phyloP scores from a whole-genome alignment of 345 rosid species.

The Eutrema heterophyllum region DNA sequence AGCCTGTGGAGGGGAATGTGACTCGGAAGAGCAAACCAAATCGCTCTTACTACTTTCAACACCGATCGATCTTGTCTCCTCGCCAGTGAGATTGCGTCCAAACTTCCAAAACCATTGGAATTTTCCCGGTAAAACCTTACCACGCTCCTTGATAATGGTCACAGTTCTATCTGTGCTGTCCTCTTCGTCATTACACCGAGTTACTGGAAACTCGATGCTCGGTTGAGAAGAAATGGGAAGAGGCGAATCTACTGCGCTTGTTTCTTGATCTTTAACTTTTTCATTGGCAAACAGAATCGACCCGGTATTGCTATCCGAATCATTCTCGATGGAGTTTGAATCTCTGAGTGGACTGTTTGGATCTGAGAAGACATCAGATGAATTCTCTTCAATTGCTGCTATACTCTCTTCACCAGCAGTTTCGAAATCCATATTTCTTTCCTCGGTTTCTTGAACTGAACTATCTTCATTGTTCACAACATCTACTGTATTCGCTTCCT shows the following conservation, averaged over 20 bases:
- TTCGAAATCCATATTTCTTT: slow-evolving; percentile 27
- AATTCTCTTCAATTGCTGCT: slow-evolving; percentile 50
- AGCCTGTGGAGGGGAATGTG: slow-evolving; percentile 29
- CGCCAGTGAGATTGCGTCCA: slow-evolving; percentile 48
- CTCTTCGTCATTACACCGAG: slow-evolving; percentile 26
- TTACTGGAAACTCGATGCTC: slow-evolving; percentile 28
- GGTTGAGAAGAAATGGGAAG: slow-evolving; percentile 56
- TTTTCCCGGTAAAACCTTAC: slow-evolving; percentile 50
- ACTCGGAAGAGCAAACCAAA: slow-evolving; percentile 29
- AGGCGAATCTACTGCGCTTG: slow-evolving; percentile 35
- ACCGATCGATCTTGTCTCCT: slow-evolving; percentile 41
- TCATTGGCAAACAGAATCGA: slow-evolving; percentile 50
- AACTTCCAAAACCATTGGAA: slow-evolving; percentile 96
- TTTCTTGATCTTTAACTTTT: slow-evolving; percentile 37
- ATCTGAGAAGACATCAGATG: slow-evolving; percentile 44
- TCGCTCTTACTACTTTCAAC: slow-evolving; percentile 29
- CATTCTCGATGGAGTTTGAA: slow-evolving; percentile 54
- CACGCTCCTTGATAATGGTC: slow-evolving; percentile 44
- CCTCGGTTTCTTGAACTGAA: slow-evolving; percentile 15
- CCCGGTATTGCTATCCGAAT: slow-evolving; percentile 52
- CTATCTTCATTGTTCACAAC: slow-evolving; percentile 11
- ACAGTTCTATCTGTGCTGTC: slow-evolving; percentile 30
- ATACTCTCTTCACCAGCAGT: slow-evolving; percentile 44
- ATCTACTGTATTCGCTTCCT: slow-evolving; percentile 11
- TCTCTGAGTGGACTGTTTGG: slow-evolving; percentile 49